A percentile compares a stretch with the other conserved stretches of the same genome.
These are phyloP conservation scores for Spinacia oleracea DNA, from an alignment of 179 eudicot species.

Conservation along the genomic window DNA sequence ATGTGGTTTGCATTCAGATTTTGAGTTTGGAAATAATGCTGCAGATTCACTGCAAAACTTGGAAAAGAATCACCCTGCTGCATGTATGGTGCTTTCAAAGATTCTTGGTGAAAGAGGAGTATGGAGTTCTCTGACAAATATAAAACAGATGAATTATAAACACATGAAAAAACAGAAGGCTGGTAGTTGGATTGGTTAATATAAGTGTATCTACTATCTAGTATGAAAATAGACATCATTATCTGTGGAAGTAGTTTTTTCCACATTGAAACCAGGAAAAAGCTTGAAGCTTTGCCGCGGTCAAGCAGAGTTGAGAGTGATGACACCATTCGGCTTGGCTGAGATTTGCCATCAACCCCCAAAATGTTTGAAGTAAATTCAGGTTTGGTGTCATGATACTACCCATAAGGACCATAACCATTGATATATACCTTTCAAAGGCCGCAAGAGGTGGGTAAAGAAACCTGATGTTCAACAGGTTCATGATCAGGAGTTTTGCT, in stretches of 20 bases:
- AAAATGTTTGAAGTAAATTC: not conserved
- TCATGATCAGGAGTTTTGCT: too few species aligned
- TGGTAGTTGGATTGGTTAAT: constrained; percentile 52
- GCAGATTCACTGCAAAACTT: constrained; percentile 45
- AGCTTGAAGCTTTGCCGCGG: too few species aligned
- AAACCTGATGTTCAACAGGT: too few species aligned
- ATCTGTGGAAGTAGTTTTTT: too few species aligned
- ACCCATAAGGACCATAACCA: too few species aligned
- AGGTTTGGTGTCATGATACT: not conserved
- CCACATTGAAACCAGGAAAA: too few species aligned
- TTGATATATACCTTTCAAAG: too few species aligned
- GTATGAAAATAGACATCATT: not conserved
- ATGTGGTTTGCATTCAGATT: constrained; percentile 61
- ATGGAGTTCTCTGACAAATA: constrained; percentile 39
- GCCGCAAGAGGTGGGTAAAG: too few species aligned
- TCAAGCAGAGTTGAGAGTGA: not conserved
- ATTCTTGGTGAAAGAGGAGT: constrained; percentile 57
- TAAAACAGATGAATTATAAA: constrained; percentile 41
- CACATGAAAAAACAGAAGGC: constrained; percentile 57
- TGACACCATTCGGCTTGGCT: not conserved
- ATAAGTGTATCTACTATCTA: not conserved
- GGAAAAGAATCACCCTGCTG: constrained; percentile 57
- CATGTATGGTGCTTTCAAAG: constrained; percentile 48
- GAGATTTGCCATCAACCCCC: not conserved
- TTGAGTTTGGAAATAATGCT: constrained; percentile 47